phyloP scores from a whole-genome alignment of 768 basidiomycete species.

The Amanita polypyramis region DNA sequence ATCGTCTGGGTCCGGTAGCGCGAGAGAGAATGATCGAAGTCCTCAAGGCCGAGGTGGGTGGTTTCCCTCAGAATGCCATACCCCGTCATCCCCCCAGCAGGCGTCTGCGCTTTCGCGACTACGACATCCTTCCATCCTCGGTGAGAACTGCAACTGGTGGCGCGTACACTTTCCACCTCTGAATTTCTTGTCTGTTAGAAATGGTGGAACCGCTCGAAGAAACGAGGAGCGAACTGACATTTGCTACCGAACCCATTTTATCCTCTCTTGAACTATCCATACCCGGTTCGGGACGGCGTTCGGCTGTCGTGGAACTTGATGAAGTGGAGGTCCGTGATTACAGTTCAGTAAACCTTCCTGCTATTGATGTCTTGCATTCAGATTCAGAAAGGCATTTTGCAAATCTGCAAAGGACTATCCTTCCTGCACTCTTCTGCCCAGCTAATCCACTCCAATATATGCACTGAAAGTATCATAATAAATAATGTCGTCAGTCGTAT shows the following conservation, averaged over 20 bases:
- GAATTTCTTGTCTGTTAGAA: constrained; percentile 37
- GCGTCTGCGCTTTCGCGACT: constrained; percentile 75
- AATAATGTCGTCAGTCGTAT: constrained; percentile 66
- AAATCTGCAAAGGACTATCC: constrained; percentile 79
- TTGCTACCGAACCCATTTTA: constrained; percentile 86
- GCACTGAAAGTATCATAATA: constrained; percentile 79
- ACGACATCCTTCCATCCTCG: constrained; percentile 88
- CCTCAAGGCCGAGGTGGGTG: constrained; percentile 78
- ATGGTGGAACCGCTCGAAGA: constrained; percentile 98
- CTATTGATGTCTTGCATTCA: constrained; percentile 17
- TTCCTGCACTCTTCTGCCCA: constrained; percentile 92
- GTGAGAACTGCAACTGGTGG: constrained; percentile 24
- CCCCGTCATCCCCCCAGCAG: constrained; percentile 26
- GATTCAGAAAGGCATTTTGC: constrained; percentile 96
- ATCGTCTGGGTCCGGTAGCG: constrained; percentile 50
- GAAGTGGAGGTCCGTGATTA: constrained; percentile 77
- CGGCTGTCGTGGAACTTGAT: constrained; percentile 72
- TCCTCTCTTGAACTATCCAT: constrained; percentile 77
- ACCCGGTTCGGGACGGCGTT: constrained; percentile 44
- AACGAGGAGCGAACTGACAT: constrained; percentile 77
- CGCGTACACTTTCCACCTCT: constrained; percentile 7
- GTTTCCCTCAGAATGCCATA: neutral
- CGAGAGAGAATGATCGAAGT: constrained; percentile 75
- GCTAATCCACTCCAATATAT: constrained; percentile 85
- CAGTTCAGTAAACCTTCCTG: constrained; percentile 3